Base-by-base conservation (phyloP, 2,329 filamentous ascomycete genomes). In the Metarhizium rileyi region DNA sequence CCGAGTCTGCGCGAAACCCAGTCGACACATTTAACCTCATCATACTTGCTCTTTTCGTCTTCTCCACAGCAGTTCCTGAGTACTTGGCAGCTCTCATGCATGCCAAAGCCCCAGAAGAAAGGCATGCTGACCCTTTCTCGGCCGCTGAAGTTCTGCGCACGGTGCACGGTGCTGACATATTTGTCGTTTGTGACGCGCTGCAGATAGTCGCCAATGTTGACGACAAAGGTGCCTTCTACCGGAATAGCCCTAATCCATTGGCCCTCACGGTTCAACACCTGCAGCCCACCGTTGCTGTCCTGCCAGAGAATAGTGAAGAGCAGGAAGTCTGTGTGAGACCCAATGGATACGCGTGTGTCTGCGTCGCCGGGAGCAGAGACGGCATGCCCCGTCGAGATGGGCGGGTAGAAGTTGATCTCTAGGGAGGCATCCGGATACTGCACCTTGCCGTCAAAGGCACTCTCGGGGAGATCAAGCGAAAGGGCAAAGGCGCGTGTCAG, bases 401-500 rank as follows among this genome's bases (percentile, higher is more conserved):
- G 58, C 0, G 64, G 66, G 52, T 70, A 69, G 52, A 69, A 69
- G 52, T 73, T 73, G 43, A 73, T 58, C 3, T 65, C 68, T 18
- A 68, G 58, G 5, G 67, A 62, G 7, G 66, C 68, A 30, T 70
- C 77, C 0, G 79, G 79, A 53, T 76, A 71, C 0, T 69, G 72
- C 18, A 74, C 72, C 48, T 78, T 73, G 3, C 64, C 63, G 52
- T 81, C 77, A 57, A 82, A 81, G 49, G 75, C 74, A 30, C 70
- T 57, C 56, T 83, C 78, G 0, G 71, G 67, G 3, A 82, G 63
- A 10, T 71, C 70, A 2, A 83, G 66, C 4, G 72, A 73, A 3
- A 83, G 65, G 0, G 79, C 78, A 55, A 83, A 80, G 6, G 72
- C 63, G 4, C 67, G 65, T 2, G 77, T 70, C 10, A 83, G 64